phyloP scores from a whole-genome alignment of 768 basidiomycete genomes.

The Auricularia cornea region DNA sequence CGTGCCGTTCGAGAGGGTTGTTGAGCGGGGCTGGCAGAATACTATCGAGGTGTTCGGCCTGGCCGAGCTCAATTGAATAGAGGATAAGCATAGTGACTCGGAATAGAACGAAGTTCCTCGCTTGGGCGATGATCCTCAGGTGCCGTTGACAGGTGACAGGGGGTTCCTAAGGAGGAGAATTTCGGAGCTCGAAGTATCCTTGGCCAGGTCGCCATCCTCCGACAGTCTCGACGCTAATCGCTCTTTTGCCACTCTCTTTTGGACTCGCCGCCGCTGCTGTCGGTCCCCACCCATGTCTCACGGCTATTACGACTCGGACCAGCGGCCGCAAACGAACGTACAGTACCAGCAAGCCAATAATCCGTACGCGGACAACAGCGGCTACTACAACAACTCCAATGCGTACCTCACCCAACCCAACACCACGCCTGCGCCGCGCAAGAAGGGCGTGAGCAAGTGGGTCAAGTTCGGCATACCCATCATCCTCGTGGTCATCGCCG shows the following conservation, averaged over 20 bases:
- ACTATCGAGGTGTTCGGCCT: conserved; percentile 52
- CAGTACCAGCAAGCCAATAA: conserved; percentile 8
- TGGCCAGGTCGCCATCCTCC: neutral
- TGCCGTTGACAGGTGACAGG: too few species aligned
- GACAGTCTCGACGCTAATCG: neutral
- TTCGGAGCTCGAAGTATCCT: too few species aligned
- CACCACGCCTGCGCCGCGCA: conserved; percentile 13
- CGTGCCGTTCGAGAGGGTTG: conserved; percentile 44
- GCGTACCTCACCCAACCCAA: conserved; percentile 47
- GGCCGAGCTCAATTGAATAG: conserved; percentile 20
- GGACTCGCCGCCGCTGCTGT: too few species aligned
- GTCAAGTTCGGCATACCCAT: conserved; percentile 37
- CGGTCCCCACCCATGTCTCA: too few species aligned
- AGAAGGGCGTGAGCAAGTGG: conserved; percentile 59
- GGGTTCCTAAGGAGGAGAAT: too few species aligned
- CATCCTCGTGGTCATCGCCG: conserved; percentile 28
- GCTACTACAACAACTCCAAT: conserved; percentile 60
- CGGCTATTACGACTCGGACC: conserved; percentile 8
- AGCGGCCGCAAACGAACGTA: conserved; percentile 11
- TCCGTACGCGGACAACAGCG: conserved; percentile 38
- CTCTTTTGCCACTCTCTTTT: too few species aligned
- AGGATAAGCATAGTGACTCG: too few species aligned
- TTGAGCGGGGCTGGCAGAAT: conserved; percentile 54
- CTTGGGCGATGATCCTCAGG: neutral
- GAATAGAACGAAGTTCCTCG: too few species aligned